Base-by-base conservation (phyloP, 371 early-diverging fungal genomes). In the Umbelopsis sp. region DNA sequence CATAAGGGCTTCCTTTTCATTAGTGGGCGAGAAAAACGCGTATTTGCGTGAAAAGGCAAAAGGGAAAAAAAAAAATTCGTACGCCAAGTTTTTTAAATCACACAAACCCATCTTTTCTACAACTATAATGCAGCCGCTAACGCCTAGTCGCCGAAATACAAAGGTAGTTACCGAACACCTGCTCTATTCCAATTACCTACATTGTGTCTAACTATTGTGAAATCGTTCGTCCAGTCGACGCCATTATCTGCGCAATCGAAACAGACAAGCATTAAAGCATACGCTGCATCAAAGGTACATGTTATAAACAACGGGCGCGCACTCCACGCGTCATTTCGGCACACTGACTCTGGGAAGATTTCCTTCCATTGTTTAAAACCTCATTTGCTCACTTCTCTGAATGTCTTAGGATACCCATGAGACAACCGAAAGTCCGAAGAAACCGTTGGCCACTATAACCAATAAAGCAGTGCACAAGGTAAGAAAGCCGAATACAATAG, bases 141-240 rank as follows among this genome's bases (percentile, higher is more conserved):
- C 41, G 12, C 41, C 41, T 10, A 41, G 7, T 20, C 66, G 66
- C 12, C 52, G 22, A 18, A 44, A 52, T 66, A 12, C 52, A 24
- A 25, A 51, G 25, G 52, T 29, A 24, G 4, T n/a, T 22, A 12
- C 11, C 52, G 0, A 51, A n/a, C 4, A 20, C 4, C 6, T 51
- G 9, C 52, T 51, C 25, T 12, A 25, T 22, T 20, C 52, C 50
- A 50, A 4, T 22, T 22, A 41, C 2, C 41, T 41, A 41, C 41
- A 41, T 29, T 29, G 29, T 29, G 29, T 29, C 41, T 41, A 41
- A 10, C 41, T 7, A 41, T 5, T 7, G 41, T 41, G 41, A 41
- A 41, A 41, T 29, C 71, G 71, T 67, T 53, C 53, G 4, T 38
- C 67, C 70, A 35, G 51, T 50, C 65, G 45, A 37, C 44, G 44